Evolutionary conservation across 2,329 filamentous ascomycete genomes (phyloP).

Genomic region (Paecilomyces sp.): DNA sequence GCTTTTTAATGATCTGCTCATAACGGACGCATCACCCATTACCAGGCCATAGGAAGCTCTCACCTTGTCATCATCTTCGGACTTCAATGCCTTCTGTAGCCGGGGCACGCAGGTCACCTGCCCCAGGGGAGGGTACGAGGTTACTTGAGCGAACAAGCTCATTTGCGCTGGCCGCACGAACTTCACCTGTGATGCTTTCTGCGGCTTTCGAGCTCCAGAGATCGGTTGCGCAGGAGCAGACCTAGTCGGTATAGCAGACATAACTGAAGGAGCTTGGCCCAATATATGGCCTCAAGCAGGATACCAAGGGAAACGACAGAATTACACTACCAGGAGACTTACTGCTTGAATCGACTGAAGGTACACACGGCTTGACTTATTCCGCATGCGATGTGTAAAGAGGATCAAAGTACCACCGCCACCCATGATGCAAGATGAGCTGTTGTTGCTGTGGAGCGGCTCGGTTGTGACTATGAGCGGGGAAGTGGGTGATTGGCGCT

Average conservation of each 20-base stretch:
- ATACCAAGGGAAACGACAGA: neutral
- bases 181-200: slow-evolving; percentile 20
- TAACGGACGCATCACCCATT: neutral
- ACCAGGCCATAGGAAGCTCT: slow-evolving; percentile 4
- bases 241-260: neutral
- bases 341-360: neutral
- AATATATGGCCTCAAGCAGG: neutral
- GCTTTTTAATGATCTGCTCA: too few relatives aligned
- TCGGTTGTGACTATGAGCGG: neutral
- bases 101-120: slow-evolving; percentile 59
- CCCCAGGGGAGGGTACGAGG: slow-evolving; percentile 64
- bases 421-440: slow-evolving; percentile 1
- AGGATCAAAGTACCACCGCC: neutral
- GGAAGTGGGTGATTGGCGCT: neutral
- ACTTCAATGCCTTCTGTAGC: slow-evolving; percentile 19
- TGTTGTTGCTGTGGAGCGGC: neutral
- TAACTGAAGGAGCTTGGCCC: neutral
- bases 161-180: slow-evolving; percentile 35
- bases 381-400: neutral
- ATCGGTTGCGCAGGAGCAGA: neutral
- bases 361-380: neutral
- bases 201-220: neutral
- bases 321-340: neutral
- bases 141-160: slow-evolving; percentile 48
- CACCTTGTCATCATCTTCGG: slow-evolving; percentile 18